Conservation (phyloP, 2,329 filamentous ascomycete genomes). For the Ascosphaera aggregata region DNA sequence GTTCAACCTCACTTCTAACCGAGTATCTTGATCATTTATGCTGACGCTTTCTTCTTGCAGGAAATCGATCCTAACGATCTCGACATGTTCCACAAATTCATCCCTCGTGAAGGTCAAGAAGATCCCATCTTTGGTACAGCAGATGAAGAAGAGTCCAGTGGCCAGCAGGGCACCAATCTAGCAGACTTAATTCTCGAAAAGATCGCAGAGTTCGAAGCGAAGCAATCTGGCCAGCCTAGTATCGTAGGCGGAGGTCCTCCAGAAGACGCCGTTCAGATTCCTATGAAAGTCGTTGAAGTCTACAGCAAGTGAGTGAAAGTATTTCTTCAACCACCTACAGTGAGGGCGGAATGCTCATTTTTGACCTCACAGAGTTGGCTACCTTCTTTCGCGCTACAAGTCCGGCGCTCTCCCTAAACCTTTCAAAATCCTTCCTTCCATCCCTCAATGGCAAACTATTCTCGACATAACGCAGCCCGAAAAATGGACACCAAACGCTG, state of each 20-base stretch:
- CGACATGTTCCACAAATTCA: conserved; percentile 76
- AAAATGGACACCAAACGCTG: conserved; percentile 52
- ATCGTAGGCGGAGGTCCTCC: conserved; percentile 32
- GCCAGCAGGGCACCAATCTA: conserved; percentile 46
- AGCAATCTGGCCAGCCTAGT: conserved; percentile 23
- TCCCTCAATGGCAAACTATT: conserved; percentile 80
- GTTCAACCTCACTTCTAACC: conserved; percentile 4
- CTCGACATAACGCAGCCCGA: conserved; percentile 67
- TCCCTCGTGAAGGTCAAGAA: conserved; percentile 43
- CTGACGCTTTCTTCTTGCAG: conserved; percentile 11
- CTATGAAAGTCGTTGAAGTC: conserved; percentile 79
- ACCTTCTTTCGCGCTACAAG: conserved; percentile 80
- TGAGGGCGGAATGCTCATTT: neutral
- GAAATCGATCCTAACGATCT: conserved; percentile 79
- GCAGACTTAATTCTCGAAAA: conserved; percentile 86
- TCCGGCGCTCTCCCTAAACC: conserved; percentile 92
- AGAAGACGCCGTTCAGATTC: conserved; percentile 68
- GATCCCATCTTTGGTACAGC: conserved; percentile 47
- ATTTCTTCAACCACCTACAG: neutral
- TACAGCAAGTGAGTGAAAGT: conserved; percentile 49
- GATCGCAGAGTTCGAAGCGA: conserved; percentile 75
- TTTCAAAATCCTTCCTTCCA: conserved; percentile 85
- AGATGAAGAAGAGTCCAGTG: conserved; percentile 20
- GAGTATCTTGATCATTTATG: neutral
- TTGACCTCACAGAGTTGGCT: conserved; percentile 38